These are phyloP conservation scores for Gamarada debralockiae DNA, from an alignment of 495 filamentous ascomycete species.

Conservation along the genomic window DNA sequence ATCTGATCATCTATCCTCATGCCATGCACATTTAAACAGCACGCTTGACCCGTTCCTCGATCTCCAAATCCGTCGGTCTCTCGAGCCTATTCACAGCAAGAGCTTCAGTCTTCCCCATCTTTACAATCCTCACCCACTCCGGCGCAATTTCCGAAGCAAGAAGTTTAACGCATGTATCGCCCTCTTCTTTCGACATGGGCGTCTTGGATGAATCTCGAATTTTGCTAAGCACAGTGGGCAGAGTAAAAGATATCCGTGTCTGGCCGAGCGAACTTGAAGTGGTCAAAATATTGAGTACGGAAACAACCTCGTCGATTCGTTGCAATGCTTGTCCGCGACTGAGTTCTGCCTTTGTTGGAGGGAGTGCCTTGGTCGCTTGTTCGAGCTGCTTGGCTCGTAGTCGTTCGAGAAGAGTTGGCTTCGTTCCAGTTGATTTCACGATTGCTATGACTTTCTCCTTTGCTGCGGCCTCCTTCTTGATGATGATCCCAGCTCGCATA, in stretches of 20 bases:
- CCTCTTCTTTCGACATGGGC: slow-evolving; percentile 59
- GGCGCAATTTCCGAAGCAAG: slow-evolving; percentile 58
- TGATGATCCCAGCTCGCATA: slow-evolving; percentile 46
- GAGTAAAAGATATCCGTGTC: slow-evolving; percentile 51
- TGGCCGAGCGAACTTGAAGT: slow-evolving; percentile 34
- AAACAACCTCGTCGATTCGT: slow-evolving; percentile 55
- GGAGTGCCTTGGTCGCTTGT: slow-evolving; percentile 34
- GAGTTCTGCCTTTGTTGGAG: slow-evolving; percentile 42
- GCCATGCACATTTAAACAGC: slow-evolving; percentile 10
- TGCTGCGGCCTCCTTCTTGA: slow-evolving; percentile 27
- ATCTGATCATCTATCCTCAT: too few species aligned
- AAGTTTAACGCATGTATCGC: slow-evolving; percentile 47
- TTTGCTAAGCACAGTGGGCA: slow-evolving; percentile 53
- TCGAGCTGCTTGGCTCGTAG: slow-evolving; percentile 55
- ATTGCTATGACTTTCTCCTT: background rate
- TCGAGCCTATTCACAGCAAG: slow-evolving; percentile 50
- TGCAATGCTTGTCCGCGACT: slow-evolving; percentile 55
- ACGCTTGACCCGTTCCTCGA: slow-evolving; percentile 39
- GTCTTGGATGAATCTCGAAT: slow-evolving; percentile 58
- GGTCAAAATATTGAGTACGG: slow-evolving; percentile 55
- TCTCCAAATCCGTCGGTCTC: slow-evolving; percentile 35
- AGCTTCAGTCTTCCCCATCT: slow-evolving; percentile 49
- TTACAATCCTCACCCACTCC: slow-evolving; percentile 56
- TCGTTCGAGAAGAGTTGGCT: slow-evolving; percentile 51
- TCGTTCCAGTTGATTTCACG: slow-evolving; percentile 8